A percentile compares a stretch with the other conserved stretches of the same genome.
Evolutionary conservation across 306 rosid genomes (phyloP).

Genomic region (Dryas alaskensis): DNA sequence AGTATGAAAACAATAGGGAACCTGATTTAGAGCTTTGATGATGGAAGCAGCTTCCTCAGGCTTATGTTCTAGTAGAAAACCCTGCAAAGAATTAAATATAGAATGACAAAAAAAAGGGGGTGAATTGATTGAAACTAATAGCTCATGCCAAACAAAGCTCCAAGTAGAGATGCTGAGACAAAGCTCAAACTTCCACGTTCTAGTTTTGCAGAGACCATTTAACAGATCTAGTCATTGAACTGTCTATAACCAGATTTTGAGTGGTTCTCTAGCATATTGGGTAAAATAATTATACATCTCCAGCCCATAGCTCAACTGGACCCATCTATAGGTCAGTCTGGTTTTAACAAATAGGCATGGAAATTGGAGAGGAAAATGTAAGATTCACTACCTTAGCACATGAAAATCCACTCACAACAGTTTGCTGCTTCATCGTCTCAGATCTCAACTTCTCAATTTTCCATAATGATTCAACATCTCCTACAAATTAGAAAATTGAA

Average conservation of each 20-base stretch:
- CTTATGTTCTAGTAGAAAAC: slow-evolving; percentile 65
- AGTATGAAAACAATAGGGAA: slow-evolving; percentile 16
- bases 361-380: not conserved
- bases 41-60: slow-evolving; percentile 66
- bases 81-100: slow-evolving; percentile 37
- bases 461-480: slow-evolving; percentile 67
- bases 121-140: slow-evolving; percentile 10
- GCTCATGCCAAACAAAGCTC: slow-evolving; percentile 5
- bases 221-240: not conserved
- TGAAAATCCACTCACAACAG: slow-evolving; percentile 65
- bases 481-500: slow-evolving; percentile 39
- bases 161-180: not conserved
- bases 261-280: not conserved
- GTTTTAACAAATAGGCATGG: not conserved
- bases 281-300: not conserved
- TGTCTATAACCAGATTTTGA: not conserved
- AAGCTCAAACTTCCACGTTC: not conserved
- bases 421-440: slow-evolving; percentile 60
- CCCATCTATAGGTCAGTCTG: not conserved
- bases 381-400: slow-evolving; percentile 65
- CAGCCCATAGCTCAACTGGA: slow-evolving; percentile 7
- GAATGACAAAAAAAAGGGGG: slow-evolving; percentile 5
- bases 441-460: slow-evolving; percentile 74
- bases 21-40: slow-evolving; percentile 74
- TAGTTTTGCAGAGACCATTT: not conserved